Base-by-base conservation (phyloP, 192 early-diverging fungal species). In the Allomyces arbusculus region DNA sequence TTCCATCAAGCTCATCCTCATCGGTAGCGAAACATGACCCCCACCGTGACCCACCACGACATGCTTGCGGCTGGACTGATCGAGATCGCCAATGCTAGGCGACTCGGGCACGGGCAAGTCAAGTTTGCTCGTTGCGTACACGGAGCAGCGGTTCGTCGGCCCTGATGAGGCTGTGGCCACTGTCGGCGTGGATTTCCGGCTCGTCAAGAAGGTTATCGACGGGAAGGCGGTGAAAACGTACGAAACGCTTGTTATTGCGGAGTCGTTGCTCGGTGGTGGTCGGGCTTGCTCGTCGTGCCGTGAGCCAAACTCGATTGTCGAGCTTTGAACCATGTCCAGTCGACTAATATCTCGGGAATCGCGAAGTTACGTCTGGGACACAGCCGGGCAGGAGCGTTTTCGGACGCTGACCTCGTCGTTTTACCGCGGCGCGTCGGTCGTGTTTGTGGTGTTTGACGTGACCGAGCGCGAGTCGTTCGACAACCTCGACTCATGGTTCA, bases 341-440 rank as follows among this genome's bases (percentile, higher is more conserved):
- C n/a, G n/a, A n/a, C n/a, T n/a, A n/a, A n/a, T n/a, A n/a, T n/a
- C n/a, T n/a, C n/a, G n/a, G n/a, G n/a, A n/a, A 40, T 40, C 7
- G 4, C 4, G 5, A 40, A 7, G 33, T 40, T 40, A 40, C 33
- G 0, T 23, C 23, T 78, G 91, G 95, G 96, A 99, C 72, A 99
- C 96, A 2, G 96, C 96, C 12, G 96, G 96, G 50, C 96, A 99
- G 74, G 96, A 99, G 76, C 84, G 96, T 33, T 99, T 97, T 77
- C 74, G 96, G 61, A 97, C 96, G 1, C 76, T 99, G 64, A 99
- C 96, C 23, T 94, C 91, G 22, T 89, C 89, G 26, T 99, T 97
- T 74, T 99, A 99, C 70, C 84, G 95, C 44, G 95, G 94, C 28
- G 96, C 94, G 7, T 94, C 97, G 69, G 96, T 95, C 14, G 95